Conservation (phyloP, 169 alveolate genomes). For the Cyclospora cayetanensis region DNA sequence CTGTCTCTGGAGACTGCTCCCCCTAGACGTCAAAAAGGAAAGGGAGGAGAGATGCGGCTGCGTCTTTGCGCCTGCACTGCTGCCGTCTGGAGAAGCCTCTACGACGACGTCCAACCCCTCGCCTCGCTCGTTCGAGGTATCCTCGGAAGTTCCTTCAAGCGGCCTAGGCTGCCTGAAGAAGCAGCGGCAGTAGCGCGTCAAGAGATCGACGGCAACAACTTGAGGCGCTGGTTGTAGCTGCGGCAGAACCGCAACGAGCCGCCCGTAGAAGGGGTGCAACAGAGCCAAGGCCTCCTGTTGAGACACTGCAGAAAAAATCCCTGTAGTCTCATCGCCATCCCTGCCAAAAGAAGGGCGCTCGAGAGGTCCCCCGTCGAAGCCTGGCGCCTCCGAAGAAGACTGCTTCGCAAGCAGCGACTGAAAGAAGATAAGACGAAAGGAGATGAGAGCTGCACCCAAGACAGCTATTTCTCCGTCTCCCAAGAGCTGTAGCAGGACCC, state of each 20-base stretch:
- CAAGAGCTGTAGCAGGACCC: slow-evolving; percentile 69
- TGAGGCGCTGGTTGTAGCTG: slow-evolving; percentile 74
- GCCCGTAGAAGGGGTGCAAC: slow-evolving; percentile 75
- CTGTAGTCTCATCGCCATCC: too few species aligned
- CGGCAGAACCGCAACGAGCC: slow-evolving; percentile 66
- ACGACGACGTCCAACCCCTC: neutral
- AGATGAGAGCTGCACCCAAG: slow-evolving; percentile 78
- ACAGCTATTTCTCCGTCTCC: slow-evolving; percentile 77
- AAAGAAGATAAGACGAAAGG: slow-evolving; percentile 67
- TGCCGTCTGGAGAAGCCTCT: neutral
- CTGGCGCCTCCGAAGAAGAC: too few species aligned
- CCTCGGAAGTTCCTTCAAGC: neutral
- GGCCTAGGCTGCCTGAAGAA: slow-evolving; percentile 35
- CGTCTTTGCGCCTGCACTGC: neutral
- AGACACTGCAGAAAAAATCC: too few species aligned
- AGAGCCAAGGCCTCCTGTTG: slow-evolving; percentile 71
- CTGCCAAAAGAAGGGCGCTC: too few species aligned
- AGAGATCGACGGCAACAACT: slow-evolving; percentile 63
- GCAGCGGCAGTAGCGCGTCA: slow-evolving; percentile 69
- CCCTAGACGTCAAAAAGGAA: neutral
- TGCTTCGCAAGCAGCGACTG: neutral
- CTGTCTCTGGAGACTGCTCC: neutral
- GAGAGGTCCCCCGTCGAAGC: neutral
- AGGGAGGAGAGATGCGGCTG: neutral
- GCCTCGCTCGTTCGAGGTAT: neutral